A percentile compares a stretch with the other conserved stretches of the same genome.
Conservation (phyloP, 176 grass and related monocot species). For the Aegilops speltoides region DNA sequence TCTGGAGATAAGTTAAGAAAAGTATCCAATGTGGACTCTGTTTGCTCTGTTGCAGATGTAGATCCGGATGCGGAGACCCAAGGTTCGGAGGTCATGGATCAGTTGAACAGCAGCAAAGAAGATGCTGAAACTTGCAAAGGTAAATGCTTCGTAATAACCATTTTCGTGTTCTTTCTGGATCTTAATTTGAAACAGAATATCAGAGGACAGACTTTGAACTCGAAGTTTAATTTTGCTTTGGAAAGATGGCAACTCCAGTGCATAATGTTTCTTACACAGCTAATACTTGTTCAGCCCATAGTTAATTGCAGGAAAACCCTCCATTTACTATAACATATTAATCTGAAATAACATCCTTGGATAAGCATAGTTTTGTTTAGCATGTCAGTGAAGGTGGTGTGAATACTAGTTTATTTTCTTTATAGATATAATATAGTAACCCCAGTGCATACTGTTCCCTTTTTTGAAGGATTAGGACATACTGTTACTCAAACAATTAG, state of each 20-base stretch:
- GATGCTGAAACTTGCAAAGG: conserved; percentile 22
- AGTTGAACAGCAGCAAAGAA: conserved; percentile 20
- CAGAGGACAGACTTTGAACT: conserved; percentile 18
- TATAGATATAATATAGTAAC: neutral
- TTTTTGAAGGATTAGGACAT: neutral
- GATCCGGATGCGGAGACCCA: conserved; percentile 15
- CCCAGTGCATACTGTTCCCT: neutral
- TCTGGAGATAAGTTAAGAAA: conserved; percentile 11
- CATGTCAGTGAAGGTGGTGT: neutral
- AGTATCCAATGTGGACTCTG: conserved; percentile 27
- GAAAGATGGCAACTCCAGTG: neutral
- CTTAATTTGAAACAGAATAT: conserved; percentile 22
- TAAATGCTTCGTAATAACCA: conserved; percentile 39
- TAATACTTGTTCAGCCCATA: neutral
- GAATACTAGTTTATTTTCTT: neutral
- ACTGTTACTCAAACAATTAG: neutral
- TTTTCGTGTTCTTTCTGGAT: conserved; percentile 8
- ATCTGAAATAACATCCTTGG: neutral
- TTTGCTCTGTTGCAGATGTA: neutral
- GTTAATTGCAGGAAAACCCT: conserved; percentile 12
- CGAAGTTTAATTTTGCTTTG: neutral
- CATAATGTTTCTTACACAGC: neutral
- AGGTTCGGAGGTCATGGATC: conserved; percentile 17
- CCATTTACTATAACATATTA: conserved; percentile 7
- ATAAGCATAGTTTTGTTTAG: neutral